Evolutionary conservation across 805 yeast species (phyloP).

Genomic region (Pichia thaimueangensis): DNA sequence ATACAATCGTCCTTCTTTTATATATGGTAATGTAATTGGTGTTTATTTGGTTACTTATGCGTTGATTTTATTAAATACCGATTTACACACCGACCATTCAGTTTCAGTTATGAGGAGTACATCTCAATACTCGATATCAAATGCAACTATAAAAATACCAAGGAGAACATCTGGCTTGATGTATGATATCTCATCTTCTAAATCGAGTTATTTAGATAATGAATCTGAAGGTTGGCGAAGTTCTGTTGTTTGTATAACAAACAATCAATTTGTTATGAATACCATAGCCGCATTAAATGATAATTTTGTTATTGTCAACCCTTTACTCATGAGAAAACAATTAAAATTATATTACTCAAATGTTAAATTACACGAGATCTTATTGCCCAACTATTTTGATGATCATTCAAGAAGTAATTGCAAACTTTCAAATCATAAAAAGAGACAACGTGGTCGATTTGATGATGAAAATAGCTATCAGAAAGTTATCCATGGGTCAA

Average conservation of each 20-base stretch:
- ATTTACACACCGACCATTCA: constrained; percentile 48
- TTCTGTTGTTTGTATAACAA: constrained; percentile 27
- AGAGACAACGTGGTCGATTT: no score
- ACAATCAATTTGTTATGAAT: constrained; percentile 41
- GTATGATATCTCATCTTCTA: neutral
- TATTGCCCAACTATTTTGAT: neutral
- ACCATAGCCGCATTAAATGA: constrained; percentile 41
- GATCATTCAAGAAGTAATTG: neutral
- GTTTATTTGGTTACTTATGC: constrained; percentile 71
- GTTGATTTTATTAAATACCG: constrained; percentile 67
- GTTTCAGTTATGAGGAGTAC: neutral
- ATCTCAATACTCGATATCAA: neutral
- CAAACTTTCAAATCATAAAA: no score
- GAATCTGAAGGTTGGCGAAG: neutral
- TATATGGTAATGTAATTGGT: constrained; percentile 44
- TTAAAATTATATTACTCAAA: neutral
- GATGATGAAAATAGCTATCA: no score
- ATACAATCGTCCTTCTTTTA: constrained; percentile 14
- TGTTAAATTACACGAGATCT: neutral
- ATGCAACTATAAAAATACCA: neutral
- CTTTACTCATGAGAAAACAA: constrained; percentile 2
- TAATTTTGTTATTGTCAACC: constrained; percentile 16
- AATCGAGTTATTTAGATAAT: neutral
- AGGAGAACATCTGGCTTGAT: neutral
- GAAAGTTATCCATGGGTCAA: no score